Evolutionary conservation across 2,329 filamentous ascomycete genomes (phyloP).

Genomic region (Ascochyta clinopodiicola): DNA sequence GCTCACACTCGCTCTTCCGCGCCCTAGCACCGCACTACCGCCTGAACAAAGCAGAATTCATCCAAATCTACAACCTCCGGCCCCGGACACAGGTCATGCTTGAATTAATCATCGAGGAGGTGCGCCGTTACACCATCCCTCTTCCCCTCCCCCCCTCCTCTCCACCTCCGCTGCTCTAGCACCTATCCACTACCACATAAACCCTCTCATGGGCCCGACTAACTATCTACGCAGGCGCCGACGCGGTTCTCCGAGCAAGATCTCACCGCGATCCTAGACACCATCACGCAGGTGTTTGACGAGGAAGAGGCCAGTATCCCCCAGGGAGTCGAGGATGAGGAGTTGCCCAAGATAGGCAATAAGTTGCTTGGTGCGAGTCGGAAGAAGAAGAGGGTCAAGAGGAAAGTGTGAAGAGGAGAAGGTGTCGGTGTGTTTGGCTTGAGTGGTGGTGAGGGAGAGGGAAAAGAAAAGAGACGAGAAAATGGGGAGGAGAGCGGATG

Average conservation of each 20-base stretch:
- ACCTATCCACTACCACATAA: no score
- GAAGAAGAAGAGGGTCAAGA: slow-evolving; percentile 32
- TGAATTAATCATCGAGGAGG: slow-evolving; percentile 47
- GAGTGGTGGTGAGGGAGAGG: not conserved
- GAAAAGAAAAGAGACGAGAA: no score
- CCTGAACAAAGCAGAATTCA: slow-evolving; percentile 48
- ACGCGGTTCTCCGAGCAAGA: slow-evolving; percentile 40
- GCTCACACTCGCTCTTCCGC: slow-evolving; percentile 40
- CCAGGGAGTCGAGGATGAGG: slow-evolving; percentile 32
- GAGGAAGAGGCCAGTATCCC: slow-evolving; percentile 41
- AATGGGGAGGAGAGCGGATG: no score
- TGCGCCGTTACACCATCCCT: slow-evolving; percentile 13
- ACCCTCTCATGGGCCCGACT: no score
- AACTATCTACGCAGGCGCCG: slow-evolving; percentile 14
- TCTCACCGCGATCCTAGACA: slow-evolving; percentile 37
- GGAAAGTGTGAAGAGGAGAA: not conserved
- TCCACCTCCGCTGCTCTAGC: no score
- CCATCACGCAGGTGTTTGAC: slow-evolving; percentile 37
- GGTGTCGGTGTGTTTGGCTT: no score
- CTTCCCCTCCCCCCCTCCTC: no score
- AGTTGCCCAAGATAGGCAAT: slow-evolving; percentile 38
- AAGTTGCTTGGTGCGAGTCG: slow-evolving; percentile 38
- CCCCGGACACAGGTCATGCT: slow-evolving; percentile 41
- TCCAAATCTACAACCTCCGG: slow-evolving; percentile 48
- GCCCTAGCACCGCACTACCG: slow-evolving; percentile 38